A percentile compares a stretch with the other conserved stretches of the same genome.
These are phyloP conservation scores for Starmerella etchellsii DNA, from an alignment of 805 yeast species.

Conservation along the genomic window DNA sequence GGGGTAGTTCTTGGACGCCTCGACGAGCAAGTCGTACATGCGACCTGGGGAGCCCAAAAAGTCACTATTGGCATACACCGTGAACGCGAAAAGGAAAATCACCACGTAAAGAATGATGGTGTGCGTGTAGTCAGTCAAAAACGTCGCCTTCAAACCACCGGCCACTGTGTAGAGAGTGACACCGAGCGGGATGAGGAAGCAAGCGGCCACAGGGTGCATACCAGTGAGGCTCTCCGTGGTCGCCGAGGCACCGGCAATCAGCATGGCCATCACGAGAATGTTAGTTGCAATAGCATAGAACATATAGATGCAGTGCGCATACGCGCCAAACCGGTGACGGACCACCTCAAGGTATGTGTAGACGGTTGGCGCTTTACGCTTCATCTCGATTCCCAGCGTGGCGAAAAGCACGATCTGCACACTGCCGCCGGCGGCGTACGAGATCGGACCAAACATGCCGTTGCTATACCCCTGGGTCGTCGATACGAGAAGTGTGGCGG, in stretches of 20 bases:
- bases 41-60: conserved; percentile 68
- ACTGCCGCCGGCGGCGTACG: conserved; percentile 85
- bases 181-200: conserved; percentile 71
- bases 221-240: conserved; percentile 73
- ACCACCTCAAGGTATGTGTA: conserved; percentile 85
- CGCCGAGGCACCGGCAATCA: conserved; percentile 81
- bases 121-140: conserved; percentile 66
- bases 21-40: conserved; percentile 62
- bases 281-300: conserved; percentile 81
- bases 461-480: conserved; percentile 65
- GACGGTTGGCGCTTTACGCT: conserved; percentile 79
- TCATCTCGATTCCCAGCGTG: conserved; percentile 75
- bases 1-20: conserved; percentile 45
- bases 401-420: conserved; percentile 81
- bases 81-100: conserved; percentile 68
- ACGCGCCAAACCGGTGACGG: conserved; percentile 65
- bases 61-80: conserved; percentile 58
- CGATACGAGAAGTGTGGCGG: conserved; percentile 63
- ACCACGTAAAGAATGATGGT: conserved; percentile 71
- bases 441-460: conserved; percentile 72
- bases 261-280: conserved; percentile 82
- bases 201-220: conserved; percentile 66
- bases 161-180: conserved; percentile 60
- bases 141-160: conserved; percentile 77
- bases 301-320: conserved; percentile 46